Evolutionary conservation across 2,329 filamentous ascomycete species (phyloP).

Genomic region (Aspergillus clavatus): DNA sequence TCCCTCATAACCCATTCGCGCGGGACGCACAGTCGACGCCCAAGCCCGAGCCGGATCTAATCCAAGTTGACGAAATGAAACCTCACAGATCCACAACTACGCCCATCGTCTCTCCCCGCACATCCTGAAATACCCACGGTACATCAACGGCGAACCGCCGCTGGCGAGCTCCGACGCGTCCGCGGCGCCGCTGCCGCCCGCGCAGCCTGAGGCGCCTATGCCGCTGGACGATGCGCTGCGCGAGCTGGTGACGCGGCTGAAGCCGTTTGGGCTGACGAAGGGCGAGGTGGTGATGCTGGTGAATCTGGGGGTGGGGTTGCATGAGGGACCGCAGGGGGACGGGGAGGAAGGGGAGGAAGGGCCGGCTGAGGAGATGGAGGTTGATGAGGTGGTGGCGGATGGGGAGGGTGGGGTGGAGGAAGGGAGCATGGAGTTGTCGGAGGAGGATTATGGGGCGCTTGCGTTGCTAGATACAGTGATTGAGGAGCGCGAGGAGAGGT

Average conservation of each 20-base stretch:
- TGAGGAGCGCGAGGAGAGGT: conserved; percentile 40
- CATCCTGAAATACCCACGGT: conserved; percentile 35
- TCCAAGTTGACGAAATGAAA: no score
- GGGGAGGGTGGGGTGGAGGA: conserved; percentile 16
- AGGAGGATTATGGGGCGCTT: conserved; percentile 33
- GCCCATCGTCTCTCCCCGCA: conserved; percentile 37
- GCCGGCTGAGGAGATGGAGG: conserved; percentile 3
- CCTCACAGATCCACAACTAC: conserved; percentile 39
- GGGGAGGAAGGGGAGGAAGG: conserved; percentile 8
- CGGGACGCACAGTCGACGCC: no score
- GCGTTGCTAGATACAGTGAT: conserved; percentile 39
- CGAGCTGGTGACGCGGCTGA: conserved; percentile 32
- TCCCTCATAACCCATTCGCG: no score
- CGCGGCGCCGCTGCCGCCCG: conserved; percentile 6
- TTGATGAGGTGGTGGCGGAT: conserved; percentile 6
- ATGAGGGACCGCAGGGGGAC: conserved; percentile 1
- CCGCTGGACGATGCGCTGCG: conserved; percentile 37
- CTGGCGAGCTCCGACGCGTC: conserved; percentile 3
- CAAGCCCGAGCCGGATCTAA: no score
- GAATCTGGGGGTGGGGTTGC: conserved; percentile 41
- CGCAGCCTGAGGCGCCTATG: conserved; percentile 17
- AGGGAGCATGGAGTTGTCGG: conserved; percentile 22
- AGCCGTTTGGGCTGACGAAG: conserved; percentile 42
- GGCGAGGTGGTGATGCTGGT: conserved; percentile 44
- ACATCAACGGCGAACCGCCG: conserved; percentile 11